Evolutionary conservation across 192 early-diverging fungal species (phyloP), one percentile per base, ranked within the genome.

Genomic region (Dissophora globulifera): DNA sequence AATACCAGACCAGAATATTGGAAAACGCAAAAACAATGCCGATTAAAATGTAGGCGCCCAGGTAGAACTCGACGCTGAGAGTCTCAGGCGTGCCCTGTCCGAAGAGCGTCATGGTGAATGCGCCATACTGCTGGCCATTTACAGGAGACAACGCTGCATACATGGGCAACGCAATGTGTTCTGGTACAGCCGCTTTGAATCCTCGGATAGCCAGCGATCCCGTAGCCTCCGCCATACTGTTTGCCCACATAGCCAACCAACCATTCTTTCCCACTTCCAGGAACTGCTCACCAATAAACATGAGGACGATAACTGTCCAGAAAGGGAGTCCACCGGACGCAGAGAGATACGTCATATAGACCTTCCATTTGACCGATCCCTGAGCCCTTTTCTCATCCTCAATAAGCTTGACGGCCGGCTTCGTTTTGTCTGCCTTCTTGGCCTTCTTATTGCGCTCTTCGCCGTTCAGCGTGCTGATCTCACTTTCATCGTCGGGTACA

Each of bases 351-450:
- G 82, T 78, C 23, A 87, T 60, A 87, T 95, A 98, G 12, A 98
- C 90, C 4, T 63, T 55, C 11, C 71, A 83, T 31, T 82, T 81
- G 53, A 98, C 95, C 47, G 85, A 83, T 0, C 97, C 97, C 13
- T 87, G 84, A n/a, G 87, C 91, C 47, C 87, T 87, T 67, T 93
- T 90, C 75, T 99, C 97, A 10, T 93, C 92, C 32, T 87, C 76
- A 31, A 92, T 92, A 47, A 97, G 80, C 62, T 87, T 79, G n/a
- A 23, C 38, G 51, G 22, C 65, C 52, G 16, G 29, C 40, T 25
- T 72, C 55, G 64, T 81, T 38, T 59, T 23, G 50, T 61, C 10
- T 38, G 58, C 62, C 41, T 71, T 83, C 54, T 50, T 79, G 46
- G 27, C 42, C 9, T 81, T 60, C 57, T 67, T 65, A 23, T 38